These are phyloP conservation scores for Phoma sp. DNA, from an alignment of 2,329 filamentous ascomycete species.

Conservation along the genomic window DNA sequence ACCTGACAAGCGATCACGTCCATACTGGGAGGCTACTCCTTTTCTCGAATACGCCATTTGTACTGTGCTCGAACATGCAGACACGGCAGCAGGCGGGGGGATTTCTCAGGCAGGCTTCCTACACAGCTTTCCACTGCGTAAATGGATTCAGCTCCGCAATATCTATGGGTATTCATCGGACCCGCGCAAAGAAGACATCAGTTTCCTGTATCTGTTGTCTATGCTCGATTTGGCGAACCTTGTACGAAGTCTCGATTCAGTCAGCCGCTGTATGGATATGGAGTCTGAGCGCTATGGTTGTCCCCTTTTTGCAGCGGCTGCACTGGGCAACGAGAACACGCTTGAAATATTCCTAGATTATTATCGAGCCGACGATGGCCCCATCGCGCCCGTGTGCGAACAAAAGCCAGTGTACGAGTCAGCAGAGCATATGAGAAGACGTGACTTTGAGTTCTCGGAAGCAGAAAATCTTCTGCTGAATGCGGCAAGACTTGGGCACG, in stretches of 20 bases:
- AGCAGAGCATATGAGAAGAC: no score
- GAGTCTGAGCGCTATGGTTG: no score
- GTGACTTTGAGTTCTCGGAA: constrained; percentile 21
- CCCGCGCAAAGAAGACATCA: no score
- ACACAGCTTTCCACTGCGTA: constrained; percentile 28
- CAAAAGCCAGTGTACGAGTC: no score
- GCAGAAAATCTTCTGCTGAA: constrained; percentile 29
- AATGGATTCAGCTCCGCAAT: constrained; percentile 36
- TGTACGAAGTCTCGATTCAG: no score
- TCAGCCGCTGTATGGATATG: no score
- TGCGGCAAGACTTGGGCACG: constrained; percentile 31
- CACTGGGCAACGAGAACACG: background rate
- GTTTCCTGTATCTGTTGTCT: constrained; percentile 18
- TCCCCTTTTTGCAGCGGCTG: no score
- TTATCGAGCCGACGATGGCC: no score
- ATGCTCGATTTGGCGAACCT: background rate
- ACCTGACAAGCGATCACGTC: constrained; percentile 1
- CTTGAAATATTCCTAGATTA: no score
- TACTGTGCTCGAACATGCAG: constrained; percentile 53
- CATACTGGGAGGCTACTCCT: constrained; percentile 46
- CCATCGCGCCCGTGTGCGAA: no score
- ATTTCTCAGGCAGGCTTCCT: constrained; percentile 30
- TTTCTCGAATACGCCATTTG: constrained; percentile 58
- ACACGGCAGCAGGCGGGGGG: constrained; percentile 40
- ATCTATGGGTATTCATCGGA: no score